Base-by-base conservation (phyloP, 106 monocot genomes). In the Dioscorea alata region DNA sequence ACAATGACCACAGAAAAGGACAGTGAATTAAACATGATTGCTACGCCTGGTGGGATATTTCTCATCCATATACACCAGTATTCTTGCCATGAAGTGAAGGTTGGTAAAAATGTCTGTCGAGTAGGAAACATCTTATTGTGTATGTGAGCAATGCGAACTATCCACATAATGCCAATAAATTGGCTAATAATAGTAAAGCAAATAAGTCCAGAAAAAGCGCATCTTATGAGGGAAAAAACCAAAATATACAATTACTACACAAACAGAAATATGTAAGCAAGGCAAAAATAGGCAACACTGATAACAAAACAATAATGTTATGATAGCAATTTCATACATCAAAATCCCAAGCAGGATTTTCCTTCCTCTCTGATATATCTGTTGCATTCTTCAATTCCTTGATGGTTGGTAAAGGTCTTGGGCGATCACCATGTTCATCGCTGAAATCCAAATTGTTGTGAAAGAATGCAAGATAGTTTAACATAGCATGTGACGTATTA, bases 341-440 rank as follows among this genome's bases (percentile, higher is more conserved):
- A 69, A 81, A 99, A 66, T 90, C 93, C 99, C 99, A 99, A 52
- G 90, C 61, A 17, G 99, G 85, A 14, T 5, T 80, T 65, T 76
- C 90, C 62, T 81, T 89, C 69, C 99, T 92, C 35, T 71, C 79
- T 24, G 85, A 81, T 23, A 93, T 63, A 67, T 99, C 87, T 56
- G 74, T 90, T n/a, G 93, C 99, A 58, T 35, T 60, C 56, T 93
- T 87, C 67, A 99, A 68, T 73, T 93, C 92, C 19, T 87, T 81
- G n/a, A 93, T 83, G 13, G 23, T 65, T 42, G 99, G 99, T 66
- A 93, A 73, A 2, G 85, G 81, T 24, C 99, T 80, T 49, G 99
- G 99, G 21, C 78, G 87, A 79, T 97, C 99, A 58, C 99, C 99
- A 78, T 75, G 74, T 13, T 81, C 83, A 67, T 99, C 99, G 71